phyloP scores from a whole-genome alignment of 2,329 filamentous ascomycete genomes.

The Calonectria montana region DNA sequence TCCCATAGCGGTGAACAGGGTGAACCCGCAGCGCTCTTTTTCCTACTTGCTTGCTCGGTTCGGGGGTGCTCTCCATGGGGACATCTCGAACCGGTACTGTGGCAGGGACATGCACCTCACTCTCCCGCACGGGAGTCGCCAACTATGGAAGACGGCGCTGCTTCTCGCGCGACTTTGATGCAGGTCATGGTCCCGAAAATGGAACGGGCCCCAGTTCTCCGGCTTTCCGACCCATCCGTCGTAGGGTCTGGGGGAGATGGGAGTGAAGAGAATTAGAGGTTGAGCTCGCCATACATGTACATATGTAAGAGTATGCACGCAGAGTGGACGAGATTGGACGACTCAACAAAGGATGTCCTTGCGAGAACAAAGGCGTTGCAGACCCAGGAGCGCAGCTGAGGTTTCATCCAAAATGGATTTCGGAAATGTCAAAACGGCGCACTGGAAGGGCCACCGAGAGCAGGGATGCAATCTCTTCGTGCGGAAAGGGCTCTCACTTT shows the following conservation, averaged over 20 bases:
- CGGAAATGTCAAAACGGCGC: constrained; percentile 12
- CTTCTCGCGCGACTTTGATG: constrained; percentile 16
- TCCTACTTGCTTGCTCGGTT: background rate
- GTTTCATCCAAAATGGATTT: constrained; percentile 11
- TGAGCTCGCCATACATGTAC: background rate
- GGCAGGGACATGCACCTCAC: background rate
- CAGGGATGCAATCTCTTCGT: background rate
- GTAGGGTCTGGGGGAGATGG: constrained; percentile 7
- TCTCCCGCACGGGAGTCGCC: background rate
- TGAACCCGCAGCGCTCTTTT: constrained; percentile 14
- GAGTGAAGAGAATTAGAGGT: background rate
- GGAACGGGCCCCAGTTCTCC: constrained; percentile 1
- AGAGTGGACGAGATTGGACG: constrained; percentile 5
- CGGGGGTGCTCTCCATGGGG: background rate
- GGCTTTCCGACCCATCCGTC: constrained; percentile 10
- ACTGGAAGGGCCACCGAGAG: background rate
- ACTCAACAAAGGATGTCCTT: constrained; percentile 6
- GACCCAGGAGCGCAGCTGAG: background rate
- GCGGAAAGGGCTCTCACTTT: background rate
- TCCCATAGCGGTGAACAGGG: constrained; percentile 19
- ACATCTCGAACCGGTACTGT: background rate
- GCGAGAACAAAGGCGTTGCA: background rate
- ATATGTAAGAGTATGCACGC: background rate
- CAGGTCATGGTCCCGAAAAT: constrained; percentile 10
- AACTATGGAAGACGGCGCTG: background rate